phyloP scores from a whole-genome alignment of 192 early-diverging fungal genomes.

The Cladochytrium replicatum region DNA sequence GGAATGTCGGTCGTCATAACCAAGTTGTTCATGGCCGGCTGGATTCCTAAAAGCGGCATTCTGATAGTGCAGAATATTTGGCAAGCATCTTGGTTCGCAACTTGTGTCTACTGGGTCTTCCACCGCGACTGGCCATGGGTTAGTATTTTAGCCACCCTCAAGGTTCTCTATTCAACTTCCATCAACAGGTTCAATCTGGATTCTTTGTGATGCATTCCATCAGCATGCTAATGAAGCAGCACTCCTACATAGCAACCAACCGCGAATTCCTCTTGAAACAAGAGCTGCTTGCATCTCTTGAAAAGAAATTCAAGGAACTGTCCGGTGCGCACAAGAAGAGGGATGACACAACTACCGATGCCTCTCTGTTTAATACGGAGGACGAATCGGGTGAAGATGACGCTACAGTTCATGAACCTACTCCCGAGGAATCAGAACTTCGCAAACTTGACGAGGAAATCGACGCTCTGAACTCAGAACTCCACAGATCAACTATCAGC shows the following conservation, averaged over 20 bases:
- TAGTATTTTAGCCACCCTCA: background rate
- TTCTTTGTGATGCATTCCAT: slow-evolving; percentile 80
- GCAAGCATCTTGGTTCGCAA: slow-evolving; percentile 31
- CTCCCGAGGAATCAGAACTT: slow-evolving; percentile 10
- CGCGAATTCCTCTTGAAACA: slow-evolving; percentile 43
- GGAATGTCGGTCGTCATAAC: slow-evolving; percentile 52
- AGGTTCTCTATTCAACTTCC: background rate
- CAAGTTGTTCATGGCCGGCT: slow-evolving; percentile 39
- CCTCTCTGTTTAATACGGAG: background rate
- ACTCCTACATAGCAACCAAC: slow-evolving; percentile 83
- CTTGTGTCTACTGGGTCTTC: slow-evolving; percentile 17
- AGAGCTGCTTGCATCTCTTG: background rate
- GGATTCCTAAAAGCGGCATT: slow-evolving; percentile 32
- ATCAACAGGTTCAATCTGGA: slow-evolving; percentile 48
- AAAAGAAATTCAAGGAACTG: background rate
- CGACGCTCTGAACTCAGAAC: slow-evolving; percentile 11
- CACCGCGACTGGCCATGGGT: slow-evolving; percentile 78
- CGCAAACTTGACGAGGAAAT: slow-evolving; percentile 36
- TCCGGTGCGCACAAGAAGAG: background rate
- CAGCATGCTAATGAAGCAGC: slow-evolving; percentile 92
- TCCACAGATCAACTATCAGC: slow-evolving; percentile 25
- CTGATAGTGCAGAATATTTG: slow-evolving; percentile 44
- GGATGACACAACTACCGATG: slow-evolving; percentile 1
- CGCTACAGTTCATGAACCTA: background rate
- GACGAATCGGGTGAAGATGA: slow-evolving; percentile 8